Evolutionary conservation across 768 basidiomycete species (phyloP).

Genomic region (Lyophyllum decastes): DNA sequence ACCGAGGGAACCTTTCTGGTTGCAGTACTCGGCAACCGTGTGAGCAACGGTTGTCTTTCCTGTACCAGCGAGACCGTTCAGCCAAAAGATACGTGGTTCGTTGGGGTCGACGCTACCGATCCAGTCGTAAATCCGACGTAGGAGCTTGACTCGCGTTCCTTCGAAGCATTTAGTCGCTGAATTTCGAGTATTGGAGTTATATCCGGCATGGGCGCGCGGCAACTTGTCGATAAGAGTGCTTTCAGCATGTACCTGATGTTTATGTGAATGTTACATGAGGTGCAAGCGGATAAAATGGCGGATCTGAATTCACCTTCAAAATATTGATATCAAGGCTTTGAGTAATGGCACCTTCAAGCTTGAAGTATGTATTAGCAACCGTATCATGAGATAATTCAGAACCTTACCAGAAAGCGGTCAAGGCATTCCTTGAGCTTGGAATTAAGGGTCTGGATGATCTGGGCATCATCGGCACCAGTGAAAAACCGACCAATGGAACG

Average conservation of each 20-base stretch:
- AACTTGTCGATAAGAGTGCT: slow-evolving; percentile 7
- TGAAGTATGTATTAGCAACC: background rate
- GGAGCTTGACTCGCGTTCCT: slow-evolving; percentile 10
- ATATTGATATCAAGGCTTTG: slow-evolving; percentile 5
- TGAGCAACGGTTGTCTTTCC: slow-evolving; percentile 15
- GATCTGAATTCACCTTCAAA: background rate
- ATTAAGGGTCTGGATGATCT: slow-evolving; percentile 4
- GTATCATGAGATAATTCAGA: background rate
- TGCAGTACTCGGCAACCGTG: slow-evolving; percentile 11
- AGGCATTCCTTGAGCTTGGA: slow-evolving; percentile 4
- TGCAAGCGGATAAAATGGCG: background rate
- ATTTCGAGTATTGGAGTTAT: slow-evolving; percentile 10
- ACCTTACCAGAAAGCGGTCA: slow-evolving; percentile 7
- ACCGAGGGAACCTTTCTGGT: background rate
- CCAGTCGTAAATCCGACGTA: slow-evolving; percentile 11
- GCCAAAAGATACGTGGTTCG: slow-evolving; percentile 11
- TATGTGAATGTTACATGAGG: background rate
- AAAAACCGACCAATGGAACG: slow-evolving; percentile 6
- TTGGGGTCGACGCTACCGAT: slow-evolving; percentile 1
- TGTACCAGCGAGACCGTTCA: slow-evolving; percentile 14
- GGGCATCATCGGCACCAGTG: slow-evolving; percentile 6
- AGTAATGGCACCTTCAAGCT: slow-evolving; percentile 8
- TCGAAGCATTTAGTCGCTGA: slow-evolving; percentile 11
- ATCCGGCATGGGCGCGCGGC: slow-evolving; percentile 9
- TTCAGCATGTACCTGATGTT: slow-evolving; percentile 4